Conservation (phyloP, 1,284 basidiomycete species). For the Cryptococcus sp. region DNA sequence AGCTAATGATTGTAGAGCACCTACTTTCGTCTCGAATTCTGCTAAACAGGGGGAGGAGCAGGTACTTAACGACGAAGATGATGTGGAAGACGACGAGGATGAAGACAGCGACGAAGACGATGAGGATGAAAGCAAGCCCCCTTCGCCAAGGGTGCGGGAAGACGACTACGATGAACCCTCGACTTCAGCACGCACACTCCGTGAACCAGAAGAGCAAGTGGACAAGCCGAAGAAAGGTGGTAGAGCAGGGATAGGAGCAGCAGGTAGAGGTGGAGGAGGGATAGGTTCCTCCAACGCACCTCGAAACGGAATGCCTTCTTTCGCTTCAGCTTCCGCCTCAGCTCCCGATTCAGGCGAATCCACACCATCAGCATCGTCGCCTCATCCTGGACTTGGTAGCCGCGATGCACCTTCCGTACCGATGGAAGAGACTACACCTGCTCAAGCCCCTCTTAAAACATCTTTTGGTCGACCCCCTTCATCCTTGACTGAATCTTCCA, state of each 20-base stretch:
- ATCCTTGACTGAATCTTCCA: slow-evolving; percentile 52
- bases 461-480: slow-evolving; percentile 25
- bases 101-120: slow-evolving; percentile 23
- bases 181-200: too few relatives aligned
- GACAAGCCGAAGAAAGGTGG: slow-evolving; percentile 4
- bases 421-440: slow-evolving; percentile 11
- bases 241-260: slow-evolving; percentile 40
- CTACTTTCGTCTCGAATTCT: slow-evolving; percentile 55
- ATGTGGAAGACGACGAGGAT: slow-evolving; percentile 46
- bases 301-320: background rate
- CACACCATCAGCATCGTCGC: background rate
- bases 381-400: slow-evolving; percentile 16
- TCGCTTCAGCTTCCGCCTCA: slow-evolving; percentile 1
- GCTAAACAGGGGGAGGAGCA: slow-evolving; percentile 28
- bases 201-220: background rate
- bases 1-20: slow-evolving; percentile 51
- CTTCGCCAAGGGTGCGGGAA: background rate
- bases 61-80: slow-evolving; percentile 42
- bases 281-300: slow-evolving; percentile 4
- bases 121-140: slow-evolving; percentile 4
- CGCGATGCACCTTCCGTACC: slow-evolving; percentile 12
- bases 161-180: background rate
- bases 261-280: slow-evolving; percentile 5
- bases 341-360: slow-evolving; percentile 6
- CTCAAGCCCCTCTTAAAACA: background rate